Evolutionary conservation across 768 basidiomycete species (phyloP).

Genomic region (Tephrocybe sp.): DNA sequence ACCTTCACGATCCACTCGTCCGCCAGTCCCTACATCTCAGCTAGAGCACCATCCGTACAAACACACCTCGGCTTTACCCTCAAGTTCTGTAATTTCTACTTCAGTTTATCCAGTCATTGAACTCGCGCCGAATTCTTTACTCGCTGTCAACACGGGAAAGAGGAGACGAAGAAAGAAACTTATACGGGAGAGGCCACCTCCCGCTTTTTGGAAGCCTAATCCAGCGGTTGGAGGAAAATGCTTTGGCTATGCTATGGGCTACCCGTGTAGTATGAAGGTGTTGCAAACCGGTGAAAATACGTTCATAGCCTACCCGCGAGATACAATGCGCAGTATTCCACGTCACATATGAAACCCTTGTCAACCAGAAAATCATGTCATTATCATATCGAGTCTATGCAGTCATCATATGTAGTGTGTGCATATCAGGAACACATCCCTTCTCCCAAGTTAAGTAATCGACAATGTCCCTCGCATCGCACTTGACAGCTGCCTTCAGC

Average conservation of each 20-base stretch:
- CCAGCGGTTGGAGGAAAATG: slow-evolving; percentile 34
- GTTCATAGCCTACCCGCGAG: slow-evolving; percentile 14
- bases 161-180: slow-evolving; percentile 17
- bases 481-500: slow-evolving; percentile 64
- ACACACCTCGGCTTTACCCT: slow-evolving; percentile 7
- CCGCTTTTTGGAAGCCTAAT: slow-evolving; percentile 41
- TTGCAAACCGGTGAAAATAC: slow-evolving; percentile 13
- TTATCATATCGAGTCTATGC: not conserved
- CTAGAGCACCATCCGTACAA: slow-evolving; percentile 33
- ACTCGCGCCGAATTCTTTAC: slow-evolving; percentile 2
- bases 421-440: slow-evolving; percentile 70
- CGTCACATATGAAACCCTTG: not conserved
- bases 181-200: slow-evolving; percentile 25
- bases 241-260: slow-evolving; percentile 41
- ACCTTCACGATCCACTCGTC: slow-evolving; percentile 34
- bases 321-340: slow-evolving; percentile 15
- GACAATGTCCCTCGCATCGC: slow-evolving; percentile 64
- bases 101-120: slow-evolving; percentile 23
- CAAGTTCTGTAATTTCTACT: not conserved
- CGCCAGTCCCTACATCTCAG: slow-evolving; percentile 29
- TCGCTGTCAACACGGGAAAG: slow-evolving; percentile 5
- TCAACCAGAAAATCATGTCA: not conserved
- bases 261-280: slow-evolving; percentile 26
- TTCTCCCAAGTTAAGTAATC: slow-evolving; percentile 71
- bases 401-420: slow-evolving; percentile 42